These are phyloP conservation scores for Tetracladium maxilliforme DNA, from an alignment of 2,329 filamentous ascomycete genomes.

Conservation along the genomic window DNA sequence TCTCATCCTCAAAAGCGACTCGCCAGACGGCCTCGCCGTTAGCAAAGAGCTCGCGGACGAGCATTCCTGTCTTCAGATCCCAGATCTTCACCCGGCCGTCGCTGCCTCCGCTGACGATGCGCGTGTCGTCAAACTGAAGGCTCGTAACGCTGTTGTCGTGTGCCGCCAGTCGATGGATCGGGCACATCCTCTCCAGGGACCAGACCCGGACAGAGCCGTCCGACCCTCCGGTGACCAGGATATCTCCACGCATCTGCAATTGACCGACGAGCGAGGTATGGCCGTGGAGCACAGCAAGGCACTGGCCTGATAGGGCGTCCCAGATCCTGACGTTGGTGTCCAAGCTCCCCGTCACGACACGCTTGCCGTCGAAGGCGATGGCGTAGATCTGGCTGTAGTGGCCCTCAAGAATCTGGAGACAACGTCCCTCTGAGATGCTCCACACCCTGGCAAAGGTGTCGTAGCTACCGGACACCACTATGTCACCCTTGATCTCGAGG, in stretches of 20 bases:
- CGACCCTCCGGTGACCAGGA: slow-evolving; percentile 87
- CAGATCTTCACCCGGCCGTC: slow-evolving; percentile 98
- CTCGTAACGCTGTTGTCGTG: slow-evolving; percentile 98
- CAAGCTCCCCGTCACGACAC: slow-evolving; percentile 87
- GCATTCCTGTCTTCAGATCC: slow-evolving; percentile 82
- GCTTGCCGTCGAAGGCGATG: slow-evolving; percentile 87
- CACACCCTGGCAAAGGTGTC: slow-evolving; percentile 94
- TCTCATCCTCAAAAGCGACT: slow-evolving; percentile 96
- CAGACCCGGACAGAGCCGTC: slow-evolving; percentile 94
- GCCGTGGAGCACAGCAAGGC: slow-evolving; percentile 83
- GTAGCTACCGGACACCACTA: slow-evolving; percentile 96
- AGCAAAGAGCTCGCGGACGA: slow-evolving; percentile 81
- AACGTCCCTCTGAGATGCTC: slow-evolving; percentile 93
- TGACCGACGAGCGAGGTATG: slow-evolving; percentile 96
- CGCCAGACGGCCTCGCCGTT: slow-evolving; percentile 95
- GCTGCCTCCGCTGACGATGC: slow-evolving; percentile 89
- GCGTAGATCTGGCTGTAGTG: slow-evolving; percentile 99
- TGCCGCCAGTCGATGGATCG: slow-evolving; percentile 86
- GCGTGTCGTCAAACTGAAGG: slow-evolving; percentile 88
- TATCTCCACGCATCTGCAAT: slow-evolving; percentile 88
- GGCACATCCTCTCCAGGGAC: slow-evolving; percentile 80
- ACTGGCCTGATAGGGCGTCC: too few relatives aligned
- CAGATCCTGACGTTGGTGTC: slow-evolving; percentile 96
- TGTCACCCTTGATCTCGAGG: slow-evolving; percentile 88
- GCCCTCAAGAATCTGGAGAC: slow-evolving; percentile 75